phyloP scores from a whole-genome alignment of 106 monocot species.

The Phalaenopsis equestris region DNA sequence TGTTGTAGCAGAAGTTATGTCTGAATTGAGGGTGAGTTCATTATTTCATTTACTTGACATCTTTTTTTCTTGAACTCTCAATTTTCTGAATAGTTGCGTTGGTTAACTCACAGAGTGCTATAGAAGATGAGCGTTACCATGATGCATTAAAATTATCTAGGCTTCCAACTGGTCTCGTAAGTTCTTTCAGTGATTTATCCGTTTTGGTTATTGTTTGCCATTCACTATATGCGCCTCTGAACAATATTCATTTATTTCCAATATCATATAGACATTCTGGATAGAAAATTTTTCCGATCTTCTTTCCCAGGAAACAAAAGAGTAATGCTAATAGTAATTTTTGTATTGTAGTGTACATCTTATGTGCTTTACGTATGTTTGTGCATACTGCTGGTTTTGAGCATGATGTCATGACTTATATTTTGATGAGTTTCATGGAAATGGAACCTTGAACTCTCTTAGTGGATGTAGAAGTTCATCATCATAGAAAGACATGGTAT shows the following conservation, averaged over 20 bases:
- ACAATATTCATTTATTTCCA: not conserved
- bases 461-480: not conserved
- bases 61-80: not conserved
- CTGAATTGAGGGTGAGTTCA: slow-evolving; percentile 49
- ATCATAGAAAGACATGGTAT: not conserved
- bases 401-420: not conserved
- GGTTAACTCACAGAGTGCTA: slow-evolving; percentile 37
- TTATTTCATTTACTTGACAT: not conserved
- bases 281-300: not conserved
- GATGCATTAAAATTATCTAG: slow-evolving; percentile 68
- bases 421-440: not conserved
- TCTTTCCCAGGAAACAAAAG: not conserved
- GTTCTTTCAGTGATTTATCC: not conserved
- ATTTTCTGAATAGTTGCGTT: not conserved
- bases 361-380: not conserved
- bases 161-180: slow-evolving; percentile 75
- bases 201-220: not conserved
- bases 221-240: not conserved
- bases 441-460: not conserved
- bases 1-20: slow-evolving; percentile 58
- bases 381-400: not conserved
- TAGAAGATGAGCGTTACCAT: slow-evolving; percentile 78
- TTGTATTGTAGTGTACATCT: not conserved
- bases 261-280: not conserved
- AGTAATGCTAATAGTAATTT: not conserved